phyloP scores from a whole-genome alignment of 176 grass and related monocot species.

The Panicum miliaceum region DNA sequence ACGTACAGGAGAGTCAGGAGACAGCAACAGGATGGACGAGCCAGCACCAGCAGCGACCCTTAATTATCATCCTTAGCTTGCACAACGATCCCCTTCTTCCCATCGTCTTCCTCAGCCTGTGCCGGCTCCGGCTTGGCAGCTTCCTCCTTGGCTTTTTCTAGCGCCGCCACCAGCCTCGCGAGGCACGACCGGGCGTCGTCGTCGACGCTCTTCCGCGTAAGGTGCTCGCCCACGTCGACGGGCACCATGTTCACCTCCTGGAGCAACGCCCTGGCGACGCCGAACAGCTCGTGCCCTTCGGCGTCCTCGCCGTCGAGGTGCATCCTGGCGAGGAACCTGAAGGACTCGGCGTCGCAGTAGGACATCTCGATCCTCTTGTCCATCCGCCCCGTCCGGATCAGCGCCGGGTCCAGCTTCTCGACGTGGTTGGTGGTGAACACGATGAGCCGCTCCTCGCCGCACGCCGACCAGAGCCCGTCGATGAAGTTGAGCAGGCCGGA shows the following conservation, averaged over 20 bases:
- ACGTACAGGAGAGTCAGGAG: no score
- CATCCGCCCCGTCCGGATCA: constrained; percentile 42
- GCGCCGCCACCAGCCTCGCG: constrained; percentile 6
- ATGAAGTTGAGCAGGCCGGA: constrained; percentile 60
- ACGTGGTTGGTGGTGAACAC: constrained; percentile 51
- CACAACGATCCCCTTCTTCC: no score
- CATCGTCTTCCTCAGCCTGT: not conserved
- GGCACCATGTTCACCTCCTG: constrained; percentile 36
- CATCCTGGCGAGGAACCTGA: constrained; percentile 40
- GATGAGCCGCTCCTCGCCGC: constrained; percentile 46
- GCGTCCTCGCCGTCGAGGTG: constrained; percentile 32
- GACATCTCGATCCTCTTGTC: constrained; percentile 57
- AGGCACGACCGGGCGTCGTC: constrained; percentile 15
- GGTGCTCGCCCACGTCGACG: constrained; percentile 37
- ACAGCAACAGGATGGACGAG: no score
- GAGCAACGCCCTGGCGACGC: not conserved
- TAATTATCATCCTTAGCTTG: no score
- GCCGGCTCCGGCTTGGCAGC: not conserved
- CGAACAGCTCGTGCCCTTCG: constrained; percentile 28
- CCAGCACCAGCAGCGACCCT: no score
- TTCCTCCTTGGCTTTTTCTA: constrained; percentile 22
- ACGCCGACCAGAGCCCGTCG: constrained; percentile 55
- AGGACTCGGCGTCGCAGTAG: constrained; percentile 42
- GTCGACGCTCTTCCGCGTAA: not conserved
- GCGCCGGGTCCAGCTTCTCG: constrained; percentile 42